Base-by-base conservation (phyloP, 1,284 basidiomycete genomes). In the Ganoderma sp. region DNA sequence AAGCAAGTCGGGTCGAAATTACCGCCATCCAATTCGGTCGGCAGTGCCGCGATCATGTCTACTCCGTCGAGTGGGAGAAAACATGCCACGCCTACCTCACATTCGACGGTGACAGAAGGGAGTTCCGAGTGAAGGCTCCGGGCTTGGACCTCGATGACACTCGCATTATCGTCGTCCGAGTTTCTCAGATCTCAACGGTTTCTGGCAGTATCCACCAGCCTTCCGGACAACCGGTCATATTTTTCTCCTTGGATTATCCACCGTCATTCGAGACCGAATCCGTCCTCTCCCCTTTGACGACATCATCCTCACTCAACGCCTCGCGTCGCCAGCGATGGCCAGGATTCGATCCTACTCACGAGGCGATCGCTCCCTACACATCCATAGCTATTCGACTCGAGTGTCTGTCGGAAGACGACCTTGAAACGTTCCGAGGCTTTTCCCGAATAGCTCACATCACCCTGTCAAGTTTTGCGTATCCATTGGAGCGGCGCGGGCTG, bases 31-130 rank as follows among this genome's bases (percentile, higher is more conserved):
- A 83, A 66, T 81, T 89, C 71, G 86, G 88, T 10, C 87, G 86
- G 85, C 79, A 83, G 67, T 88, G 85, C 69, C 81, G 84, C 32
- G 87, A 88, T 73, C 75, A 78, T 14, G 81, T 83, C 0, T 86
- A 87, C 71, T 90, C 88, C 6, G 77, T 85, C 62, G 88, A 90
- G 76, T 86, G 84, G 81, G 86, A 88, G 75, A 75, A 80, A 54
- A 56, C 68, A n/a, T 74, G 69, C 42, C 52, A 65, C 32, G 79
- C 79, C 48, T 63, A 62, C 37, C 73, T 85, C 34, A 68, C 67
- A 19, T 85, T 86, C 71, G 77, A 84, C 65, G 75, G 80, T 7
- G 83, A 87, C 43, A 79, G 81, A 43, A 78, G 86, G 59, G 83
- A 87, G 73, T 79, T 88, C 34, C 80, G 81, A 1, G 77, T 88